Base-by-base conservation (phyloP, 352 stramenopile species). In the Peronospora destructor region DNA sequence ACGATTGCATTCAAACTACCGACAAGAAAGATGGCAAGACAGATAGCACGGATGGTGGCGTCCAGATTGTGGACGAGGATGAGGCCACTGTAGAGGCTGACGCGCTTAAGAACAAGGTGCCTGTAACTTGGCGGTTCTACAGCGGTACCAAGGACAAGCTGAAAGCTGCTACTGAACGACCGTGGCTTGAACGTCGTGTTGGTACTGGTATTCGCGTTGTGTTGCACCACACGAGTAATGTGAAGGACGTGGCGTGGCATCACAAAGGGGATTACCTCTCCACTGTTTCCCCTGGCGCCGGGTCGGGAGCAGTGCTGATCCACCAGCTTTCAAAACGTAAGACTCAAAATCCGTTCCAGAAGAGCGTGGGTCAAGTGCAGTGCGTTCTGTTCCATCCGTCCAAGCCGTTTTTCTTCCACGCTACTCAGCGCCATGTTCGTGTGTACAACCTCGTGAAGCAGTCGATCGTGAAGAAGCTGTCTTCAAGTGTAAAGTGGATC, bases 371-470 rank as follows among this genome's bases (percentile, higher is more conserved):
- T 39, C 78, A 96, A 55, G 89, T 97, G 16, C 96, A 99, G 72
- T 80, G 83, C 36, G 92, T 98, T 32, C 85, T 92, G 9, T 99
- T 99, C 78, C 97, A 99, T 70, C 96, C 95, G 33, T 94, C 85
- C 49, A 99, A 99, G 76, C 97, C 97, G 5, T 99, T 98, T 67
- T 91, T 99, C 56, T 99, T 99, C 76, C 94, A 99, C 25, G 97
- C 96, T 5, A 99, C 91, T n/a, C 95, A 98, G 67, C 89, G 96
- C 51, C 84, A 98, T 62, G 95, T 99, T 42, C 89, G 95, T 47
- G 77, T 99, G 16, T 99, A 99, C 82, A 97, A 99, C 73, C 76
- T 99, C 9, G 85, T 98, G 39, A 98, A 99, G 67, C 96, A 99
- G 67, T 76, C 76, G n/a, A 88, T 94, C 57, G 78, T 99, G 21